These are phyloP conservation scores for Suillus hirtellus DNA, from an alignment of 768 basidiomycete genomes.

Conservation along the genomic window DNA sequence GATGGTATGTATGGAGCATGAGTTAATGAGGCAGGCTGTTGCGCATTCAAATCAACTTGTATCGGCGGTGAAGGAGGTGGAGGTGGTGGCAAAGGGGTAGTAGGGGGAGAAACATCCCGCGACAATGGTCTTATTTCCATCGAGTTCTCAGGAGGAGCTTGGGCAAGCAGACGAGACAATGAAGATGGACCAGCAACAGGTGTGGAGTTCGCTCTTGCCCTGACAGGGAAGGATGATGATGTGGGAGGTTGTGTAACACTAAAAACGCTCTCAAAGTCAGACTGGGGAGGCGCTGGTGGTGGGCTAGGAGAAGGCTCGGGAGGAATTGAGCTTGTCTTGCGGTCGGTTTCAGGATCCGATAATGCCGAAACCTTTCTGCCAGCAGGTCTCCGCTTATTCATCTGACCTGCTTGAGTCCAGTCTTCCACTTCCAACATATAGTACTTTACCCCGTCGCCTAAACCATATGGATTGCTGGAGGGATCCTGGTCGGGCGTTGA, in stretches of 20 bases:
- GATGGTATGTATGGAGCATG: conserved; percentile 44
- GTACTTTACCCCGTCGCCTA: conserved; percentile 88
- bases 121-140: conserved; percentile 30
- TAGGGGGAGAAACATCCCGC: conserved; percentile 33
- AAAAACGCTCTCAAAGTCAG: conserved; percentile 75
- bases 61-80: conserved; percentile 35
- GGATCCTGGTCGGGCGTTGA: conserved; percentile 56
- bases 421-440: conserved; percentile 94
- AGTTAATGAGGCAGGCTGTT: conserved; percentile 35
- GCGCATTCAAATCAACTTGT: conserved; percentile 10
- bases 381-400: conserved; percentile 58
- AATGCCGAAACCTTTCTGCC: conserved; percentile 49
- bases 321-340: conserved; percentile 24
- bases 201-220: conserved; percentile 65
- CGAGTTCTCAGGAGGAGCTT: conserved; percentile 49
- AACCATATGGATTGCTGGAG: conserved; percentile 83
- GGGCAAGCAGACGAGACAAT: conserved; percentile 75
- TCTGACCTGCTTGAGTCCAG: conserved; percentile 75
- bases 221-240: conserved; percentile 64
- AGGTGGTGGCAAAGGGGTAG: conserved; percentile 39
- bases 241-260: conserved; percentile 64
- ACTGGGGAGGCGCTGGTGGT: conserved; percentile 62
- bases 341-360: conserved; percentile 42
- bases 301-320: conserved; percentile 35
- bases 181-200: conserved; percentile 76